These are phyloP conservation scores for Bathelium albidoporum DNA, from an alignment of 495 filamentous ascomycete genomes.

Conservation along the genomic window DNA sequence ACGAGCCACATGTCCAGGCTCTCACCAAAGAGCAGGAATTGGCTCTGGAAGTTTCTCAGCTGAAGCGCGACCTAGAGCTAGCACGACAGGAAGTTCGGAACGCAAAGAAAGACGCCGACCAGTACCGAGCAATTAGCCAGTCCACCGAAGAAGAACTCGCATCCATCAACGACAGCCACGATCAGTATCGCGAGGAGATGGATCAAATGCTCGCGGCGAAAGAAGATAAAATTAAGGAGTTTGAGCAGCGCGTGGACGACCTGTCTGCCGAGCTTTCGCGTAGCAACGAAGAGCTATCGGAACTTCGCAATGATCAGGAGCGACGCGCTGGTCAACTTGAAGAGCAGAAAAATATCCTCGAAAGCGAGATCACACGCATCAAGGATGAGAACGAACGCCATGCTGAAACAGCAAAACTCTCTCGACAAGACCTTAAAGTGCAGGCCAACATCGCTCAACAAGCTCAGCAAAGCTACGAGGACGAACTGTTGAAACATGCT, in stretches of 20 bases:
- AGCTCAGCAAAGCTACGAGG: conserved; percentile 91
- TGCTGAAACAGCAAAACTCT: conserved; percentile 60
- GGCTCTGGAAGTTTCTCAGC: conserved; percentile 65
- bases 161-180: conserved; percentile 65
- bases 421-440: conserved; percentile 81
- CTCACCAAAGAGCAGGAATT: conserved; percentile 76
- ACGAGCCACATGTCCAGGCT: conserved; percentile 39
- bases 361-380: conserved; percentile 66
- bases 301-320: conserved; percentile 63
- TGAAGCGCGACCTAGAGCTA: conserved; percentile 72
- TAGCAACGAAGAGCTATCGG: conserved; percentile 68
- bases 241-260: conserved; percentile 72
- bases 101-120: conserved; percentile 67
- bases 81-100: conserved; percentile 65
- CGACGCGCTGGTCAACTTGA: conserved; percentile 62
- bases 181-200: conserved; percentile 77
- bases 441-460: conserved; percentile 88
- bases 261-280: conserved; percentile 67
- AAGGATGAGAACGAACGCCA: conserved; percentile 80
- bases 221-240: conserved; percentile 61
- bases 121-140: conserved; percentile 82
- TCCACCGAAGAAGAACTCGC: conserved; percentile 79
- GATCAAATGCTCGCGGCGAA: conserved; percentile 63
- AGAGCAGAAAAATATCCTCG: conserved; percentile 65
- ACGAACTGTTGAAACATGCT: conserved; percentile 85